Percentiles rank a stretch among this genome's conserved stretches.
Conservation (phyloP, 1,284 basidiomycete genomes). For the Tremellales sp. region DNA sequence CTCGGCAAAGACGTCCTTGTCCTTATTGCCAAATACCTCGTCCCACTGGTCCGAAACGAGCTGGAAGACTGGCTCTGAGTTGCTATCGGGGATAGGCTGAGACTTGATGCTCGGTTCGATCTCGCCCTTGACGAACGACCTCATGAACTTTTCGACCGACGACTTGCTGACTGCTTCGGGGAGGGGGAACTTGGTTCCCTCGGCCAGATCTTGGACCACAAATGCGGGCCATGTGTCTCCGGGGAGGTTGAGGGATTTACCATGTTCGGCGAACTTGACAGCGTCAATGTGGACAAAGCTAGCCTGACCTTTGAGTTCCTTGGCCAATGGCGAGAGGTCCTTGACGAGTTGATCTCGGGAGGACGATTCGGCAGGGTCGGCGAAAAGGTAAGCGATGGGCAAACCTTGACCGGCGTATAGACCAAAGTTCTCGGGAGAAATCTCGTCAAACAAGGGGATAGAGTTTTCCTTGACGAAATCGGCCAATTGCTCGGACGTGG, state of each 20-base stretch:
- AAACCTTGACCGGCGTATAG: constrained; percentile 75
- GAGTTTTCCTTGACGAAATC: constrained; percentile 79
- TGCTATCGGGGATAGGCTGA: constrained; percentile 74
- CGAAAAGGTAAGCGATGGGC: constrained; percentile 92
- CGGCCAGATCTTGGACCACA: constrained; percentile 80
- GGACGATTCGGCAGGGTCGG: constrained; percentile 64
- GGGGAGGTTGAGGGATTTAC: constrained; percentile 84
- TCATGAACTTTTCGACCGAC: constrained; percentile 60
- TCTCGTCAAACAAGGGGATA: constrained; percentile 86
- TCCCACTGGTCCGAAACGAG: constrained; percentile 91
- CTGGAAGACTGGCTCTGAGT: constrained; percentile 77
- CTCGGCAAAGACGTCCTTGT: constrained; percentile 94
- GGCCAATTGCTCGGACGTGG: constrained; percentile 61
- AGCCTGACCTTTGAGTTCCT: constrained; percentile 75
- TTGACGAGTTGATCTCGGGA: constrained; percentile 65
- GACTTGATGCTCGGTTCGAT: constrained; percentile 86
- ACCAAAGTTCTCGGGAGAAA: constrained; percentile 90
- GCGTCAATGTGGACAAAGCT: constrained; percentile 99
- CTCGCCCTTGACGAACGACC: constrained; percentile 65
- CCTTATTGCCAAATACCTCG: constrained; percentile 74
- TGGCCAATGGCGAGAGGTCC: constrained; percentile 69
- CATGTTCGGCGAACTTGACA: constrained; percentile 91
- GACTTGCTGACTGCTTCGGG: constrained; percentile 54
- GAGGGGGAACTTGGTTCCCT: constrained; percentile 84
- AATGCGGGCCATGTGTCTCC: constrained; percentile 83